Conservation (phyloP, 768 basidiomycete species). For the Tricholomella constricta region DNA sequence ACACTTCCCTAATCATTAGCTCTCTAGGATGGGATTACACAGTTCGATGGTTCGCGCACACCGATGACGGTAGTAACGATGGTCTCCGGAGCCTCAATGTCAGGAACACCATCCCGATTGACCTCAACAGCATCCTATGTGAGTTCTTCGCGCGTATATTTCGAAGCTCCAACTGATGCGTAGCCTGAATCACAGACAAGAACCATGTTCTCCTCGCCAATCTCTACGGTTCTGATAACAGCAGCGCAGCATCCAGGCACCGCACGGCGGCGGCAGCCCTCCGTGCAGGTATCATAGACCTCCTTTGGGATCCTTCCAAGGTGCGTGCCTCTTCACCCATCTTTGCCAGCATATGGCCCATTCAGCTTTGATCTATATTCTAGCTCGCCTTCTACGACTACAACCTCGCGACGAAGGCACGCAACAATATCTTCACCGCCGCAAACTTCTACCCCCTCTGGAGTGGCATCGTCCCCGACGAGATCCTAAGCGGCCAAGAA, state of each 20-base stretch:
- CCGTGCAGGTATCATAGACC: slow-evolving; percentile 75
- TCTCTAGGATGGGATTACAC: slow-evolving; percentile 53
- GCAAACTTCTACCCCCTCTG: slow-evolving; percentile 87
- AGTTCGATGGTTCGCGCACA: slow-evolving; percentile 46
- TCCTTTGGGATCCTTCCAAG: slow-evolving; percentile 81
- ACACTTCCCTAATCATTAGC: not conserved
- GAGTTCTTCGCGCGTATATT: slow-evolving; percentile 28
- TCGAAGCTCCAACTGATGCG: slow-evolving; percentile 3
- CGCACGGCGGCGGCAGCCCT: slow-evolving; percentile 55
- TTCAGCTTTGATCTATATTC: not conserved
- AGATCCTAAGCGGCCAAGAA: slow-evolving; percentile 54
- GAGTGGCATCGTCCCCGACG: slow-evolving; percentile 81
- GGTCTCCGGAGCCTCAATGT: slow-evolving; percentile 74
- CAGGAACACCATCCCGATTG: slow-evolving; percentile 66
- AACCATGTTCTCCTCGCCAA: slow-evolving; percentile 60
- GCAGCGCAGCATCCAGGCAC: slow-evolving; percentile 49
- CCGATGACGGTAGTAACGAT: slow-evolving; percentile 41
- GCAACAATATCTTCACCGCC: slow-evolving; percentile 66
- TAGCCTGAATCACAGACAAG: slow-evolving; percentile 48
- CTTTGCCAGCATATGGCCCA: not conserved
- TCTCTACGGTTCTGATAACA: slow-evolving; percentile 56
- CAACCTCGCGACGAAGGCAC: slow-evolving; percentile 67
- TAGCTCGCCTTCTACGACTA: slow-evolving; percentile 90
- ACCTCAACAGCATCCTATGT: slow-evolving; percentile 87
- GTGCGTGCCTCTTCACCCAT: slow-evolving; percentile 24